Conservation (phyloP, 371 early-diverging fungal species). For the Mortierella sp. region DNA sequence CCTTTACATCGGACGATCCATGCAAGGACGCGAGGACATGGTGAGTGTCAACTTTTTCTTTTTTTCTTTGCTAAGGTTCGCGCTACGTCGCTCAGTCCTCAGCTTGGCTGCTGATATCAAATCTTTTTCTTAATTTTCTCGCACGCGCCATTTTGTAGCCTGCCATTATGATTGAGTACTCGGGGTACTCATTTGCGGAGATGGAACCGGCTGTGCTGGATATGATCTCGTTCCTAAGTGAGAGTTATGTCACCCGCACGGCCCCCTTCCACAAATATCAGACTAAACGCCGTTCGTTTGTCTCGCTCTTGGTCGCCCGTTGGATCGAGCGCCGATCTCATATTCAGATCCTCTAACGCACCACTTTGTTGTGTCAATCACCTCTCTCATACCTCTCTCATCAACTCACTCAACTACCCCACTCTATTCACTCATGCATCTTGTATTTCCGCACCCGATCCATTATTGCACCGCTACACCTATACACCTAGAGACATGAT, state of each 20-base stretch:
- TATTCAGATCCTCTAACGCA: neutral
- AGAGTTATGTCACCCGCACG: neutral
- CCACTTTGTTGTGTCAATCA: too few species aligned
- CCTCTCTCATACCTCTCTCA: neutral
- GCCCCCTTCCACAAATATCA: neutral
- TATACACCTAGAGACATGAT: neutral
- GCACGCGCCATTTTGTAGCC: neutral
- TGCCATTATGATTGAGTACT: neutral
- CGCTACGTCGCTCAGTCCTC: neutral
- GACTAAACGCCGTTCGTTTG: neutral
- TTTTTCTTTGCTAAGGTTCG: too few species aligned
- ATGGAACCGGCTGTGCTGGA: slow-evolving; percentile 9
- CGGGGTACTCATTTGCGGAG: slow-evolving; percentile 6
- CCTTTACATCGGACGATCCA: slow-evolving; percentile 58
- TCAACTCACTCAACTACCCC: too few species aligned
- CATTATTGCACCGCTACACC: too few species aligned
- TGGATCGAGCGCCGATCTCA: slow-evolving; percentile 2
- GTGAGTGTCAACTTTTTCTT: slow-evolving; percentile 4
- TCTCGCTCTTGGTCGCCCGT: neutral
- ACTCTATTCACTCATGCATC: too few species aligned
- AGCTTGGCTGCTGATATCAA: neutral
- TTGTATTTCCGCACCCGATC: too few species aligned
- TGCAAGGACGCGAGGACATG: slow-evolving; percentile 13
- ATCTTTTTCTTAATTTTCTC: neutral
- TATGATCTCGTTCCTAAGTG: neutral